Conservation (phyloP, 495 filamentous ascomycete genomes). For the Schizothecium vesticola region DNA sequence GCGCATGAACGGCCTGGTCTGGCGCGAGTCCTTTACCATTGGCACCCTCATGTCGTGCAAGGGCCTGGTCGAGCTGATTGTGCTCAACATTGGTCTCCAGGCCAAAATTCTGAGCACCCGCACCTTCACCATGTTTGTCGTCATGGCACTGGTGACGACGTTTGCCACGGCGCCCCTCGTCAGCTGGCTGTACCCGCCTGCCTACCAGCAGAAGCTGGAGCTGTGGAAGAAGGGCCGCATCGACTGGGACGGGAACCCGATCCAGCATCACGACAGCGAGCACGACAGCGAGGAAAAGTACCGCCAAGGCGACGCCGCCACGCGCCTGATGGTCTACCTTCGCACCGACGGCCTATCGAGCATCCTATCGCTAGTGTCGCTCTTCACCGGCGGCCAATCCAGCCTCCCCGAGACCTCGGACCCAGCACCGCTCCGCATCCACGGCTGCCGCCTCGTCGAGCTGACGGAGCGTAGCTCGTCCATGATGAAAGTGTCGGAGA, state of each 20-base stretch:
- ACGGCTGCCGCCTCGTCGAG: slow-evolving; percentile 76
- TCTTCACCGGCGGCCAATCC: slow-evolving; percentile 48
- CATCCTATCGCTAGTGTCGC: slow-evolving; percentile 70
- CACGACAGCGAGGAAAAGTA: slow-evolving; percentile 38
- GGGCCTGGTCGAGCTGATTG: slow-evolving; percentile 88
- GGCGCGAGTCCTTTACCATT: slow-evolving; percentile 86
- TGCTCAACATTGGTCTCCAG: slow-evolving; percentile 90
- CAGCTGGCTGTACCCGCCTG: slow-evolving; percentile 71
- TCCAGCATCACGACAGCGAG: slow-evolving; percentile 34
- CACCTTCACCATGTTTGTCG: slow-evolving; percentile 94
- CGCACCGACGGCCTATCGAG: slow-evolving; percentile 79
- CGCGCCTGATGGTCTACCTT: slow-evolving; percentile 51
- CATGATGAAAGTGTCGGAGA: slow-evolving; percentile 83
- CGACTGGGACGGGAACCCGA: slow-evolving; percentile 73
- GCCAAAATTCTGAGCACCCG: slow-evolving; percentile 76
- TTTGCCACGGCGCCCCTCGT: slow-evolving; percentile 81
- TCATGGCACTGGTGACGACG: slow-evolving; percentile 88
- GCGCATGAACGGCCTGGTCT: slow-evolving; percentile 66
- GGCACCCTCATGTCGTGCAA: slow-evolving; percentile 94
- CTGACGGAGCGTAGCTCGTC: slow-evolving; percentile 85
- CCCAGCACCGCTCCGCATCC: slow-evolving; percentile 57
- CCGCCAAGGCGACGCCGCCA: slow-evolving; percentile 37
- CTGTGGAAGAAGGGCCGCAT: slow-evolving; percentile 85
- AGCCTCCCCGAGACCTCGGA: slow-evolving; percentile 28
- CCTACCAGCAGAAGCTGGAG: slow-evolving; percentile 83